Base-by-base conservation (phyloP, 345 rosid species). In the Luvunga scandens region DNA sequence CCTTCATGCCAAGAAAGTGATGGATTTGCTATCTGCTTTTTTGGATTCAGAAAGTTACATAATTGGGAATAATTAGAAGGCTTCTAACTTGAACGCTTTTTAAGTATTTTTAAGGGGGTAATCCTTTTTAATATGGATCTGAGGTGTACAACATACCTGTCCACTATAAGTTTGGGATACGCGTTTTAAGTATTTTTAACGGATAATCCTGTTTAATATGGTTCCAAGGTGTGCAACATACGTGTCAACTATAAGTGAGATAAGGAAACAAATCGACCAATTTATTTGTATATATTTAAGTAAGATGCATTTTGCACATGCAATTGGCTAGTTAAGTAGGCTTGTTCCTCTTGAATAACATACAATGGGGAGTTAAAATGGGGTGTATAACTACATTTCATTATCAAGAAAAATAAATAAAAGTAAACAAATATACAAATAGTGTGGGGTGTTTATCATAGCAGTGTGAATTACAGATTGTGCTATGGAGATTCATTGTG, bases 1-100 rank as follows among this genome's bases (percentile, higher is more conserved):
- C 70, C 75, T 75, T 71, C 60, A 67, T 53, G 61, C 63, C 30
- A 4, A 55, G 31, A 69, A 63, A 74, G 39, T 39, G 56, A 25
- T 53, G 66, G 60, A 34, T 27, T 34, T 55, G 53, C 64, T 24
- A 53, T 50, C 53, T 56, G 19, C 10, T 34, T 76, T n/a, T 25
- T 21, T 64, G 48, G 61, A 42, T 60, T 60, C 60, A 24, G 33
- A 73, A 60, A 75, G 16, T 75, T 2, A 53, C 6, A 16, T 66
- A 25, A 66, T 2, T 77, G 55, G 39, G 19, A 66, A 67, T 55
- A 14, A 30, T 59, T 50, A 42, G 18, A 42, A 69, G 80, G 60
- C 67, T 70, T 70, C 56, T 77, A 75, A 36, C 28, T 38, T 39
- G 77, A 61, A 38, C 28, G 14, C 16, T 13, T 6, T 6, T 6